Conservation (phyloP, 139 green algal species). For the Chlorella vulgaris region DNA sequence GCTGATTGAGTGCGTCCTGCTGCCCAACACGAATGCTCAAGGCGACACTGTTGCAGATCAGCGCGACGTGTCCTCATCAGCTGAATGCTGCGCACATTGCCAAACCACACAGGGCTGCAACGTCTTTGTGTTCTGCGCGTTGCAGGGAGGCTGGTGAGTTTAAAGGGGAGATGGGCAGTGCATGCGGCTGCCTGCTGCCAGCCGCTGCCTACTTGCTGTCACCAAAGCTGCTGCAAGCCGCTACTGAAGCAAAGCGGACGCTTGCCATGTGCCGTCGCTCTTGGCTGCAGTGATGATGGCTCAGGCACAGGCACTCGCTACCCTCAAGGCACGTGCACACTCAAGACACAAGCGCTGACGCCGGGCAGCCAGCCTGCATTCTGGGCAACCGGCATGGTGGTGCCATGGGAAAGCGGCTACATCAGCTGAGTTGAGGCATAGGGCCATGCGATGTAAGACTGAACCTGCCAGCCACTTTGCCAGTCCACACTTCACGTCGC, state of each 20-base stretch:
- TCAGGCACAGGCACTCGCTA: neutral
- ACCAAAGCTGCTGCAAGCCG: too few relatives aligned
- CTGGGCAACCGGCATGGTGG: neutral
- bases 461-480: too few relatives aligned
- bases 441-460: too few relatives aligned
- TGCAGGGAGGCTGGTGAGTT: neutral
- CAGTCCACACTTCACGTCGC: too few relatives aligned
- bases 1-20: neutral
- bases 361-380: neutral
- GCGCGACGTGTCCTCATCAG: neutral
- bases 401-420: neutral
- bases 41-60: neutral
- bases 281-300: neutral
- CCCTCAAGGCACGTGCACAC: neutral
- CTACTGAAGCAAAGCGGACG: too few relatives aligned
- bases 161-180: too few relatives aligned
- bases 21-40: neutral
- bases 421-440: conserved; percentile 4
- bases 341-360: neutral
- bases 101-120: neutral
- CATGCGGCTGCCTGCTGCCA: too few relatives aligned
- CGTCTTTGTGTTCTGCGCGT: neutral
- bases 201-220: too few relatives aligned
- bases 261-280: neutral
- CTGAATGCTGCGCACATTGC: neutral